Evolutionary conservation across 2,329 filamentous ascomycete species (phyloP).

Genomic region (Achaetomium macrosporum): DNA sequence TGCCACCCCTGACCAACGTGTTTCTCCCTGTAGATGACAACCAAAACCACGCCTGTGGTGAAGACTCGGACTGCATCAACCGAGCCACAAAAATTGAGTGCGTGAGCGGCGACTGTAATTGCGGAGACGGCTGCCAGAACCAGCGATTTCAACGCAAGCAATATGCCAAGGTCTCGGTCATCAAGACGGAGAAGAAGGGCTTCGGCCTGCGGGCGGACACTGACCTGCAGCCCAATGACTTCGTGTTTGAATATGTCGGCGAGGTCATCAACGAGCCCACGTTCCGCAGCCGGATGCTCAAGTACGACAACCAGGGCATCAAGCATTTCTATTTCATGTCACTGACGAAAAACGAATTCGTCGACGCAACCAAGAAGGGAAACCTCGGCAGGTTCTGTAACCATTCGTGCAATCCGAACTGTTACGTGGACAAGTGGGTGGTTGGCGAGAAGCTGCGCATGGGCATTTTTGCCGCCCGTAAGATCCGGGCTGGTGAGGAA

Average conservation of each 20-base stretch:
- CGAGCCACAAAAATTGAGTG: constrained; percentile 98
- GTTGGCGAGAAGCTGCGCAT: constrained; percentile 95
- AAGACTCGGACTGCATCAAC: constrained; percentile 98
- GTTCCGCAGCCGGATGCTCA: constrained; percentile 82
- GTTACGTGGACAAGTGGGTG: constrained; percentile 99
- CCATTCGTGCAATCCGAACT: constrained; percentile 97
- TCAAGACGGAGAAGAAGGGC: constrained; percentile 97
- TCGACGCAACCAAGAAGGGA: constrained; percentile 94
- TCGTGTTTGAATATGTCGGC: constrained; percentile 97
- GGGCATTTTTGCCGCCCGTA: constrained; percentile 91
- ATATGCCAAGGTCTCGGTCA: constrained; percentile 87
- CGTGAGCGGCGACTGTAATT: constrained; percentile 73
- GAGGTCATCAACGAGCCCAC: constrained; percentile 93
- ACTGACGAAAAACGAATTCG: constrained; percentile 89
- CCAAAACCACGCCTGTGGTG: constrained; percentile 80
- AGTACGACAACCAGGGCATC: constrained; percentile 94
- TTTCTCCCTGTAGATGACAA: constrained; percentile 44
- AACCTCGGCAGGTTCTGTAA: constrained; percentile 98
- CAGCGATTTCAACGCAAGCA: constrained; percentile 88
- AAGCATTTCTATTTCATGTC: constrained; percentile 99
- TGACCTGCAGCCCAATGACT: constrained; percentile 74
- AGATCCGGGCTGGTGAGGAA: constrained; percentile 83
- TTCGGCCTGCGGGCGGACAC: constrained; percentile 81
- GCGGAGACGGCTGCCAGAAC: constrained; percentile 83
- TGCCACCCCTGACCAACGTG: constrained; percentile 13